These are phyloP conservation scores for Bertia moriformis DNA, from an alignment of 2,329 filamentous ascomycete genomes.

Conservation along the genomic window DNA sequence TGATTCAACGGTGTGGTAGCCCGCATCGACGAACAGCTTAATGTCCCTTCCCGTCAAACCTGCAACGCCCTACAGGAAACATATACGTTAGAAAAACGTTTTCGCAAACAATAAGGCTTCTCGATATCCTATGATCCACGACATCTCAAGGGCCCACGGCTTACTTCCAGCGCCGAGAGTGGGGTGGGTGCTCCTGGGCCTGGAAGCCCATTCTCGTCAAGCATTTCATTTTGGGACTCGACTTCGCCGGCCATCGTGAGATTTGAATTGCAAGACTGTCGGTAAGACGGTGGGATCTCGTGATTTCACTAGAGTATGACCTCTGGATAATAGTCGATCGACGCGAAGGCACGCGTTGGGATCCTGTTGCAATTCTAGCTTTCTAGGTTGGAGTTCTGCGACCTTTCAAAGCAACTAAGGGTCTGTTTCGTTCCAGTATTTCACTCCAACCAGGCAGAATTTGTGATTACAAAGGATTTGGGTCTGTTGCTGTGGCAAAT, in stretches of 20 bases:
- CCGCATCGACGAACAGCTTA: slow-evolving; percentile 78
- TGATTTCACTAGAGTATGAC: no score
- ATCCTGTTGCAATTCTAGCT: no score
- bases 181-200: slow-evolving; percentile 91
- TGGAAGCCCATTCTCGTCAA: slow-evolving; percentile 57
- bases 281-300: no score
- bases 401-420: no score
- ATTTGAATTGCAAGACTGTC: no score
- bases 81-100: no score
- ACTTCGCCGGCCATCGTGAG: not conserved
- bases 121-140: slow-evolving; percentile 6
- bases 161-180: slow-evolving; percentile 70
- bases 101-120: slow-evolving; percentile 8
- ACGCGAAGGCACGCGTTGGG: not conserved
- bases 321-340: not conserved
- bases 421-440: no score
- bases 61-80: slow-evolving; percentile 66
- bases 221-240: not conserved
- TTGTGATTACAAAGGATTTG: no score
- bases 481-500: not conserved
- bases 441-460: no score
- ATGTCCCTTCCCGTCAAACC: slow-evolving; percentile 92
- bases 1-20: slow-evolving; percentile 88
- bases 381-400: no score
- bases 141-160: slow-evolving; percentile 9